These are phyloP conservation scores for Bimuria novae-zelandiae DNA, from an alignment of 2,329 filamentous ascomycete species.

Conservation along the genomic window DNA sequence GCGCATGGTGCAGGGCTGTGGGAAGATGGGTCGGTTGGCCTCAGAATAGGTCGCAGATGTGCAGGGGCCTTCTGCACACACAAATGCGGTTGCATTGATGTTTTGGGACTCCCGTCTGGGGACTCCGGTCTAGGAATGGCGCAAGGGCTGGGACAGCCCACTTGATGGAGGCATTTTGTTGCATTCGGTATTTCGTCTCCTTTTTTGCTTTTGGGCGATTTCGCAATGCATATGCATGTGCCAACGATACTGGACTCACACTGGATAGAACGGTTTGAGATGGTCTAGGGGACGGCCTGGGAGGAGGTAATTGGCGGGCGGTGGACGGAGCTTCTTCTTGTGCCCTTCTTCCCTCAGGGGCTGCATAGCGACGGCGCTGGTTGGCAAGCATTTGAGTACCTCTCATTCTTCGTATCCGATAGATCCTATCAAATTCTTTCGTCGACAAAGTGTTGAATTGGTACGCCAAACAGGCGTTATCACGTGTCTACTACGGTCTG, in stretches of 20 bases:
- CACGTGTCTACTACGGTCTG: slow-evolving; percentile 17
- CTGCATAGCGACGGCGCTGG: slow-evolving; percentile 42
- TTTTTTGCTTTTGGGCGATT: slow-evolving; percentile 4
- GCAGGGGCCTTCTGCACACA: slow-evolving; percentile 21
- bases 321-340: slow-evolving; percentile 4
- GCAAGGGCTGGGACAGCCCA: slow-evolving; percentile 6
- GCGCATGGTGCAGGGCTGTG: slow-evolving; percentile 14
- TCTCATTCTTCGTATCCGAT: not conserved
- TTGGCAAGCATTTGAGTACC: not conserved
- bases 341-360: slow-evolving; percentile 10
- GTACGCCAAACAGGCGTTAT: not conserved
- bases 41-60: slow-evolving; percentile 26
- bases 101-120: slow-evolving; percentile 29
- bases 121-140: slow-evolving; percentile 14
- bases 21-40: slow-evolving; percentile 19
- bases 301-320: not conserved
- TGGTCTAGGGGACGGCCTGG: not conserved
- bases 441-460: not conserved
- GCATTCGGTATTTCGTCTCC: slow-evolving; percentile 5
- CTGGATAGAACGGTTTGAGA: slow-evolving; percentile 10
- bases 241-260: slow-evolving; percentile 1
- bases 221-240: slow-evolving; percentile 8
- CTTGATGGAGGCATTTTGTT: slow-evolving; percentile 9
- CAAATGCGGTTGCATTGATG: slow-evolving; percentile 38
- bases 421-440: not conserved